These are phyloP conservation scores for Suillus tomentosus DNA, from an alignment of 768 basidiomycete species.

Conservation along the genomic window DNA sequence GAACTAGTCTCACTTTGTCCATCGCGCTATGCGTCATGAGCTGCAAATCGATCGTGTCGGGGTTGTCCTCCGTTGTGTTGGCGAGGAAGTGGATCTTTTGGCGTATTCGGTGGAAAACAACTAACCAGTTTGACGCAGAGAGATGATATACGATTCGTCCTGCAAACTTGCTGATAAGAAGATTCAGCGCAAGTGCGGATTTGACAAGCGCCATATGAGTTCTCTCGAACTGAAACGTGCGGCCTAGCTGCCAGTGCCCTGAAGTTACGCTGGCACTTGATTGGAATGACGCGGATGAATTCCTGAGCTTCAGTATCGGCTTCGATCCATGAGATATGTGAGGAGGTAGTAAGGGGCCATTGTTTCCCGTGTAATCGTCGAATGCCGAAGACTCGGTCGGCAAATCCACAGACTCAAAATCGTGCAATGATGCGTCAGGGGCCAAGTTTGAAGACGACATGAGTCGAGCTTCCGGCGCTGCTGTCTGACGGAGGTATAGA, in stretches of 20 bases:
- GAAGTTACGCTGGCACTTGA: slow-evolving; percentile 40
- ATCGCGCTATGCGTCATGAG: slow-evolving; percentile 78
- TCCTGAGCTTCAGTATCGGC: slow-evolving; percentile 36
- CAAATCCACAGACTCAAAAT: slow-evolving; percentile 63
- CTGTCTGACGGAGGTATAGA: slow-evolving; percentile 75
- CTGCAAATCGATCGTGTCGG: slow-evolving; percentile 75
- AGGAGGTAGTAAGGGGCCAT: slow-evolving; percentile 35
- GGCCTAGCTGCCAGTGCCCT: slow-evolving; percentile 25
- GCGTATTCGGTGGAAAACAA: slow-evolving; percentile 72
- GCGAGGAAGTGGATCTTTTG: slow-evolving; percentile 70
- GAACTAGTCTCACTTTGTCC: slow-evolving; percentile 65
- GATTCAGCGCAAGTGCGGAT: slow-evolving; percentile 55
- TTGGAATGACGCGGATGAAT: slow-evolving; percentile 42
- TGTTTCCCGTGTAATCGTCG: slow-evolving; percentile 21
- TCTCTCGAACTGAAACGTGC: slow-evolving; percentile 51
- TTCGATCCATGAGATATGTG: slow-evolving; percentile 42
- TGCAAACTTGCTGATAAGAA: slow-evolving; percentile 67
- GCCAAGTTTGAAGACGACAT: slow-evolving; percentile 62
- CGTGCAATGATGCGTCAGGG: slow-evolving; percentile 66
- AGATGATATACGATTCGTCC: slow-evolving; percentile 84
- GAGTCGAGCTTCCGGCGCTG: slow-evolving; percentile 53
- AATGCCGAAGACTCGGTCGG: slow-evolving; percentile 28
- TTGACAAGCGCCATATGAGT: slow-evolving; percentile 63
- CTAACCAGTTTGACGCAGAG: slow-evolving; percentile 85
- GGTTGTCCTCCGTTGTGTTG: slow-evolving; percentile 47